Evolutionary conservation across 2,329 filamentous ascomycete genomes (phyloP).

Genomic region (Tolypocladium paradoxum): DNA sequence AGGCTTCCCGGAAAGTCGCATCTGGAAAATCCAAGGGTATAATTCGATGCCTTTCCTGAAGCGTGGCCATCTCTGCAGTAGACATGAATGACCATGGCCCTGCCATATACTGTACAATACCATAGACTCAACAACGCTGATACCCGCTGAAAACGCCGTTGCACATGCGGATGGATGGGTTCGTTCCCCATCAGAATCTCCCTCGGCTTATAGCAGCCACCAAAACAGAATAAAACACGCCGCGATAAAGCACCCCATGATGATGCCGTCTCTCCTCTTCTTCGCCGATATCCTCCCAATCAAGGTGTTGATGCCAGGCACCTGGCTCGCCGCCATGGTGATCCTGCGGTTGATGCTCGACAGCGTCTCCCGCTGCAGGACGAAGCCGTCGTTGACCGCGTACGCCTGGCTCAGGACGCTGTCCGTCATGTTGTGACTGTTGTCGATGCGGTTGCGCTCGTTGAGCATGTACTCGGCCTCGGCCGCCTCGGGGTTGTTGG

Average conservation of each 20-base stretch:
- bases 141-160: constrained; percentile 24
- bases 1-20: constrained; percentile 20
- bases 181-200: not conserved
- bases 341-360: constrained; percentile 85
- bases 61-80: not conserved
- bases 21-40: constrained; percentile 13
- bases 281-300: constrained; percentile 90
- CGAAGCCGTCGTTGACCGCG: constrained; percentile 88
- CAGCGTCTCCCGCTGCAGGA: constrained; percentile 75
- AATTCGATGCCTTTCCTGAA: not conserved
- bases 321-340: constrained; percentile 76
- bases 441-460: constrained; percentile 76
- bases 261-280: constrained; percentile 89
- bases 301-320: constrained; percentile 85
- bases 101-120: constrained; percentile 19
- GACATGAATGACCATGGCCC: not conserved
- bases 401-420: constrained; percentile 91
- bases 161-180: constrained; percentile 7
- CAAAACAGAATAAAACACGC: constrained; percentile 83
- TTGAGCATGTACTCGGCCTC: constrained; percentile 97
- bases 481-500: constrained; percentile 66
- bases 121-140: constrained; percentile 17
- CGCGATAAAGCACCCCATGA: constrained; percentile 83
- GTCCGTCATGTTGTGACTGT: constrained; percentile 82
- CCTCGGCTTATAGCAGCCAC: constrained; percentile 52